Base-by-base conservation (phyloP, 129 eudicot species). In the Apium graveolens region DNA sequence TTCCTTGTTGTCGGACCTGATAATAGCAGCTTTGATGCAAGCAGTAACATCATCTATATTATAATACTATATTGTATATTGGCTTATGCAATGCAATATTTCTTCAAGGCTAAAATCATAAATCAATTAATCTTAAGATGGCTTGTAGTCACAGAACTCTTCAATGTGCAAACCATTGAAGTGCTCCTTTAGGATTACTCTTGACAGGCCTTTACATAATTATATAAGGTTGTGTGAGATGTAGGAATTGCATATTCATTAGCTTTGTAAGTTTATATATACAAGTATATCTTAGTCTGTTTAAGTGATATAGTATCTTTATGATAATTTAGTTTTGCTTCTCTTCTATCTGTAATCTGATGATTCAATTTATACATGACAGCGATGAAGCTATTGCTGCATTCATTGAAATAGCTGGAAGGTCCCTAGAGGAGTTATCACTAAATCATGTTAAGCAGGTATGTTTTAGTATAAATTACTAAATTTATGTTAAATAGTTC, bases 311-410 rank as follows among this genome's bases (percentile, higher is more conserved):
- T 65, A 62, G 65, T 24, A 21, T 55, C 65, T 26, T 41, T 42
- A 27, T 12, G 3, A 18, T 45, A 45, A 24, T 24, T 8, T 34
- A 53, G 4, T 42, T 6, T n/a, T 57, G 66, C 66, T 57, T 57
- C 66, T 60, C 45, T 43, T 27, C 1, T 7, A 66, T 53, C 11
- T 63, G 79, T 43, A 21, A 44, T 73, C 53, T 38, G 39, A 71
- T 51, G 42, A 42, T 37, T 26, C 32, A 26, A 38, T 84, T 70
- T 49, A 62, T 49, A 45, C 38, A 49, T 78, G 82, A 27, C 81
- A 92, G 97, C 79, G 97, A 92, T 80, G 97, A 85, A 78, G 91
- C 87, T 69, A 65, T 92, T 80, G 90, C 97, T 62, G 93, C 96
- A 48, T 88, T 90, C 76, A 43, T 92, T 77, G 96, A 90, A 84